phyloP scores from a whole-genome alignment of 371 early-diverging fungal species.

The Mortierella sp. region DNA sequence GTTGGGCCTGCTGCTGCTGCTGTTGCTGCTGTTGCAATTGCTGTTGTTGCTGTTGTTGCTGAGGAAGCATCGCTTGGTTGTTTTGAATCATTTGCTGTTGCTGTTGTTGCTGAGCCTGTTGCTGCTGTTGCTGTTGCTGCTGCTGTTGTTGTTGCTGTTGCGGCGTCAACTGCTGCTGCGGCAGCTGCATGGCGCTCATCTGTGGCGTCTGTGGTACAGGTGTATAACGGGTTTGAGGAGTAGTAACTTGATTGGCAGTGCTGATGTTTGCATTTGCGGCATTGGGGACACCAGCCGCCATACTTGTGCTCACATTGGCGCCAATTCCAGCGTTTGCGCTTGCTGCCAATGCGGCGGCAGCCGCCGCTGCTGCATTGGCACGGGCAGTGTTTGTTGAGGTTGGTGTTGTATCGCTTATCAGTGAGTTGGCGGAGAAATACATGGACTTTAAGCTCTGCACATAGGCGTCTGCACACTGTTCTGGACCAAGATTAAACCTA shows the following conservation, averaged over 20 bases:
- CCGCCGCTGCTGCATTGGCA: slow-evolving; percentile 59
- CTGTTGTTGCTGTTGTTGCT: slow-evolving; percentile 36
- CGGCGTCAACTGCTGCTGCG: slow-evolving; percentile 26
- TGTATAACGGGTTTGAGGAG: slow-evolving; percentile 50
- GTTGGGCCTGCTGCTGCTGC: slow-evolving; percentile 16
- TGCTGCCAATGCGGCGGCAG: slow-evolving; percentile 43
- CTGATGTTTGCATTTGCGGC: slow-evolving; percentile 10
- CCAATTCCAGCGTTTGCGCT: slow-evolving; percentile 1
- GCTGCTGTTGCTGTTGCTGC: slow-evolving; percentile 29
- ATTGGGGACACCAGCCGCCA: neutral
- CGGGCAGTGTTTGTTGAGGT: slow-evolving; percentile 64
- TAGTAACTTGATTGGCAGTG: slow-evolving; percentile 19
- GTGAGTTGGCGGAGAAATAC: slow-evolving; percentile 64
- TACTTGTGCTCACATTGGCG: neutral
- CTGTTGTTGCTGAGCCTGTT: slow-evolving; percentile 39
- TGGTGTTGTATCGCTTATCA: slow-evolving; percentile 67
- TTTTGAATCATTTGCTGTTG: slow-evolving; percentile 26
- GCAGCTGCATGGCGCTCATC: slow-evolving; percentile 58
- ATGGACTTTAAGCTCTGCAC: slow-evolving; percentile 65
- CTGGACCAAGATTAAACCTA: slow-evolving; percentile 70
- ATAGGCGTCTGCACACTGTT: slow-evolving; percentile 69
- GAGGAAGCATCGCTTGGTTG: neutral
- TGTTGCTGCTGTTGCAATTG: slow-evolving; percentile 21
- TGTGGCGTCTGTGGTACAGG: slow-evolving; percentile 59
- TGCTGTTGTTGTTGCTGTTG: slow-evolving; percentile 28